Evolutionary conservation across 176 grass and related monocot species (phyloP).

Genomic region (Avena atlantica): DNA sequence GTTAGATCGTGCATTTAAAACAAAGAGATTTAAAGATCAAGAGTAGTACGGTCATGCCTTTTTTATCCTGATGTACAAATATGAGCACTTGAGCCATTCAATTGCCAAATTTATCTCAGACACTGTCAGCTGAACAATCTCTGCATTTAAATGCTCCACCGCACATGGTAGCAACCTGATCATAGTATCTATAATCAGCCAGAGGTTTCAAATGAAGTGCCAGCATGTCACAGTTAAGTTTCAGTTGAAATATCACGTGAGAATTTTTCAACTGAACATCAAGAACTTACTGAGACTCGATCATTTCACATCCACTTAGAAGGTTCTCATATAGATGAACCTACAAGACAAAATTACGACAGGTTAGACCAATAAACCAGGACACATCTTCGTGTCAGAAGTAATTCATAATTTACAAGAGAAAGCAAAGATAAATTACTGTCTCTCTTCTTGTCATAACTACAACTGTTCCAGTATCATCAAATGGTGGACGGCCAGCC

Average conservation of each 20-base stretch:
- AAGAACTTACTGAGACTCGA: constrained; percentile 94
- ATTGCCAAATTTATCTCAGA: constrained; percentile 86
- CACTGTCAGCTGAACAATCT: constrained; percentile 90
- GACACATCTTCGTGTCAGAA: constrained; percentile 9
- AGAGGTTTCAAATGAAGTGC: no score
- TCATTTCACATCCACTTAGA: constrained; percentile 95
- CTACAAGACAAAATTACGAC: constrained; percentile 54
- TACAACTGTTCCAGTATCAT: constrained; percentile 97
- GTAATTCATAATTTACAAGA: constrained; percentile 35
- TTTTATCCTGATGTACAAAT: constrained; percentile 88
- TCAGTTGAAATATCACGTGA: constrained; percentile 36
- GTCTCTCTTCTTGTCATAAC: constrained; percentile 99
- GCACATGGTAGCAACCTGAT: constrained; percentile 85
- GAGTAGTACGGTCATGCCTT: constrained; percentile 60
- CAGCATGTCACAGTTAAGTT: constrained; percentile 10
- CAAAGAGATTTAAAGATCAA: constrained; percentile 24
- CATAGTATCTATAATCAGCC: not conserved
- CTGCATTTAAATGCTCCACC: constrained; percentile 92
- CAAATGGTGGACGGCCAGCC: constrained; percentile 94
- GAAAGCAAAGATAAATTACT: constrained; percentile 50
- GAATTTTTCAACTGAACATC: constrained; percentile 41
- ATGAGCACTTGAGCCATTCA: constrained; percentile 96
- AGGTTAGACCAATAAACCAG: constrained; percentile 36
- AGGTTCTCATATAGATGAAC: constrained; percentile 96
- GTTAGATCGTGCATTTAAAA: constrained; percentile 41